Percentiles rank a stretch among this genome's conserved stretches.
Conservation (phyloP, 2,329 filamentous ascomycete species). For the Aspergillus ibericus region DNA sequence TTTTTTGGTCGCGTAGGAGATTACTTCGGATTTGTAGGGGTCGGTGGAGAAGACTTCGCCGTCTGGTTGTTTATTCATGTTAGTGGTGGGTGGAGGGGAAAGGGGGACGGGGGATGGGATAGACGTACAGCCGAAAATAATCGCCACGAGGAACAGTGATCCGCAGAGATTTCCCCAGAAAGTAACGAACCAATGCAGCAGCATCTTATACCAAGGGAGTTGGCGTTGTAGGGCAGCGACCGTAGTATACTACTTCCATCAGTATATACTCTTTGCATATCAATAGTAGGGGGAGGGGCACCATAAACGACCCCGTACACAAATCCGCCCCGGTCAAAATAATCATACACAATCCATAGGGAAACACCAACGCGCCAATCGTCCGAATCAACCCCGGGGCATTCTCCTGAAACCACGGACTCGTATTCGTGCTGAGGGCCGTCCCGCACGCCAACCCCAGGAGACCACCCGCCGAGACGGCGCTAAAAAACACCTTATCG, state of each 20-base stretch:
- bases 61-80: constrained; percentile 30
- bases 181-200: constrained; percentile 48
- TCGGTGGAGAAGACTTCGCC: constrained; percentile 48
- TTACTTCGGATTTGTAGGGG: constrained; percentile 47
- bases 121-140: constrained; percentile 51
- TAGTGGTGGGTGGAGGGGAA: neutral
- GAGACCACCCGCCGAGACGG: constrained; percentile 54
- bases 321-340: constrained; percentile 52
- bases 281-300: constrained; percentile 11
- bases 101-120: neutral
- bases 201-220: constrained; percentile 37
- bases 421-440: constrained; percentile 46
- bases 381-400: constrained; percentile 51
- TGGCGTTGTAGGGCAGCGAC: constrained; percentile 47
- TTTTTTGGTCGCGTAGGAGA: constrained; percentile 51
- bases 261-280: neutral
- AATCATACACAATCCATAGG: constrained; percentile 52
- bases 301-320: constrained; percentile 51
- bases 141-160: constrained; percentile 49
- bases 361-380: constrained; percentile 50
- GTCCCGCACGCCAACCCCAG: constrained; percentile 54
- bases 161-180: constrained; percentile 54
- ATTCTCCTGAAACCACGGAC: constrained; percentile 52
- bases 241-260: constrained; percentile 42
- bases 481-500: constrained; percentile 55